Base-by-base conservation (phyloP, 2,329 filamentous ascomycete species). In the Botryotinia narcissicola region DNA sequence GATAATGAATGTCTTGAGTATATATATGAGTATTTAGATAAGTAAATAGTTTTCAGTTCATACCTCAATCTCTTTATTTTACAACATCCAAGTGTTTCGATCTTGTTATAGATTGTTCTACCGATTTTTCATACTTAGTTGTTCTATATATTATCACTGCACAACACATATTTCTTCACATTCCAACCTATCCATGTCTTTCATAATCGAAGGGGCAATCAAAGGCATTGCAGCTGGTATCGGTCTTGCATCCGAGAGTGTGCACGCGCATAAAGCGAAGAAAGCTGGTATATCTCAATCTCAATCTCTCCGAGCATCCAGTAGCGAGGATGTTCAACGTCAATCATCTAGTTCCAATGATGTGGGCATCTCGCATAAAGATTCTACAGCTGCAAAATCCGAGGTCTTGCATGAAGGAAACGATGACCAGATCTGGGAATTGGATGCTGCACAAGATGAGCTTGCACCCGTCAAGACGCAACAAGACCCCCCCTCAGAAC, bases 201-300 rank as follows among this genome's bases (percentile, higher is more conserved):
- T 46, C 18, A 25, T 44, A n/a, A 25, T 70, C 48, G 25, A 44
- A 59, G 18, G 29, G 9, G 67, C 48, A 59, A 70, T 77, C 25
- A 76, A 74, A 37, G 70, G 77, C 44, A 62, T 79, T 6, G 77
- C 76, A 25, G 75, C 75, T 9, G 77, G 78, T 32, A 78, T 79
- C n/a, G 76, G 77, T 29, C 75, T 79, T 4, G 78, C 77, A n/a
- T 77, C 77, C 6, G 78, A 79, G 71, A 75, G 71, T n/a, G 72
- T 76, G 29, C 48, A 70, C 1, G n/a, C 72, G 14, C 59, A 72
- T 18, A 59, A 72, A 44, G 67, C 51, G 8, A 69, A 69, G 37
- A 69, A 59, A 44, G 62, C 42, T 29, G 9, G 6, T 29, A 46
- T 22, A 46, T 46, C 44, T 46, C 44, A 46, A 46, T 46, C 29